Evolutionary conservation across 768 basidiomycete genomes (phyloP), one percentile per base, ranked within the genome.

Genomic region (Gymnopilus junonius): DNA sequence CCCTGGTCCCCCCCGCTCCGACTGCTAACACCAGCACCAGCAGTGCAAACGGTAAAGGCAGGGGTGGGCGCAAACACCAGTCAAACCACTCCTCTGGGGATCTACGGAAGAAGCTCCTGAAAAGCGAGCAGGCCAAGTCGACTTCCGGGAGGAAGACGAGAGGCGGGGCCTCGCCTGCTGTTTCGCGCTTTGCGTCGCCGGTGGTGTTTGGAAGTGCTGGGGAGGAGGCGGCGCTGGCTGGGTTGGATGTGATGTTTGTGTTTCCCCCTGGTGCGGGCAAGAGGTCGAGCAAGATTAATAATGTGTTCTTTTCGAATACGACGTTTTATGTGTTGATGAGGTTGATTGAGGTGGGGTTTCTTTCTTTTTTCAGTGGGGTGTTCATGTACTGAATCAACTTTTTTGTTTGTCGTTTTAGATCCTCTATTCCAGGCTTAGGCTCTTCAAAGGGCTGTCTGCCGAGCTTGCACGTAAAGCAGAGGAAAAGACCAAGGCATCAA

Each of bases 241-340:
- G 57, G n/a, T n/a, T n/a, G 17, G 63, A 64, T 11, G 45, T 45
- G 31, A 46, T 59, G 39, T 64, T 64, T 37, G 58, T 59, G 14
- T 55, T 40, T n/a, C 57, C 58, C 27, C 40, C 39, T 59, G 63
- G 55, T 14, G 62, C 67, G 15, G 64, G 61, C 25, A 69, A 70
- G 51, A 42, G 69, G 58, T 63, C 72, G 46, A 63, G 72, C 31
- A 72, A 85, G 60, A 82, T 83, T 54, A 83, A 84, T 48, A 73
- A 77, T 66, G 83, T 87, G 35, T 95, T 98, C 77, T 98, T 94
- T 76, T 88, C 89, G 62, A 98, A 97, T 76, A 94, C 93, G 20
- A 83, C 88, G 23, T 94, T 94, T 71, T 99, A 98, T 79, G 85
- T 87, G 10, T 77, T 98, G 23, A 76, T 99, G 69, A 87, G 97